Evolutionary conservation across 202 grass and related monocot species (phyloP).

Genomic region (Setaria italica): DNA sequence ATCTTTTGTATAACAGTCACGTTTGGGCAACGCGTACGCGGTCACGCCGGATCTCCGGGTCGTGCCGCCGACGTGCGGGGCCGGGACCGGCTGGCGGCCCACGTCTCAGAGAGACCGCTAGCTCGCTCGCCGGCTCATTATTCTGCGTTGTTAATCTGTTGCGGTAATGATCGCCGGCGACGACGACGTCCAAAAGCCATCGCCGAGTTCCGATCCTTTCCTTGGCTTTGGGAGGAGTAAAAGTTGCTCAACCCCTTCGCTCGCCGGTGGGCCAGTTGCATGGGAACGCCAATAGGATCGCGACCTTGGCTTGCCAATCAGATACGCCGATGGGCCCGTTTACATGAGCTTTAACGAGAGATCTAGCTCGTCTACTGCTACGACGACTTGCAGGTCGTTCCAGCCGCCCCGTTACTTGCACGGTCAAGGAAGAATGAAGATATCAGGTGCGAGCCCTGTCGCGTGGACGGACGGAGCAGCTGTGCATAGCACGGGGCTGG

Average conservation of each 20-base stretch:
- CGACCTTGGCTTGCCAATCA: neutral
- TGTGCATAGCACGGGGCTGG: neutral
- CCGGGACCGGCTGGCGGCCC: neutral
- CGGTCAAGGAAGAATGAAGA: neutral
- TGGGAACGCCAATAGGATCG: constrained; percentile 32
- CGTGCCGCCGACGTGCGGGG: constrained; percentile 2
- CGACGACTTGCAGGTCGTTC: neutral
- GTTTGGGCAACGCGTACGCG: constrained; percentile 47
- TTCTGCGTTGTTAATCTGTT: neutral
- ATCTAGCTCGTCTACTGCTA: neutral
- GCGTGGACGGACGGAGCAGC: constrained; percentile 4
- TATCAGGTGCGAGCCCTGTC: neutral
- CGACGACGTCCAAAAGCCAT: constrained; percentile 25
- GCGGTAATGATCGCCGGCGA: constrained; percentile 32
- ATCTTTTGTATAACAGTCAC: constrained; percentile 60
- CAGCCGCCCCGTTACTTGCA: constrained; percentile 41
- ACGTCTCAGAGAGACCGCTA: neutral
- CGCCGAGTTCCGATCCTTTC: constrained; percentile 37
- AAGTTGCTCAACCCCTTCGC: constrained; percentile 39
- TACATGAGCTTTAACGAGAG: constrained; percentile 21
- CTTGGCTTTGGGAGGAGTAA: constrained; percentile 58
- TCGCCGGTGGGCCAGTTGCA: constrained; percentile 24
- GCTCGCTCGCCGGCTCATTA: neutral
- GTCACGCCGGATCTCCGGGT: neutral
- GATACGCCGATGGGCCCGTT: constrained; percentile 3